Evolutionary conservation across 441 rosid genomes (phyloP).

Genomic region (Adansonia madagascariensis): DNA sequence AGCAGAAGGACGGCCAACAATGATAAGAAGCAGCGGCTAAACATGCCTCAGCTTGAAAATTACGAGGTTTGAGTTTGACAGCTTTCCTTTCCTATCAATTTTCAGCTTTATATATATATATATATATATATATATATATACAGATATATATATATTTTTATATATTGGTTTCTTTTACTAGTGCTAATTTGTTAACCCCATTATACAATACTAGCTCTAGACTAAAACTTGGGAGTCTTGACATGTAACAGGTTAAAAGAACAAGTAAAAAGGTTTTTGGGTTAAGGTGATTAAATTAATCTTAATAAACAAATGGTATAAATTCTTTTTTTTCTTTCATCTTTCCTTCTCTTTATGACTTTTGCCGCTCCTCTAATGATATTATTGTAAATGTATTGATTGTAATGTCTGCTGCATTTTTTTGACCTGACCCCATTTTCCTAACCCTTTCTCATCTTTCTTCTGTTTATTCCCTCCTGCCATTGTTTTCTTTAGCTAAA

Average conservation of each 20-base stretch:
- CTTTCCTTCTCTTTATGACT: conserved; percentile 33
- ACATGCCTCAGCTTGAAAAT: not conserved
- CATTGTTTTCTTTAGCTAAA: not conserved
- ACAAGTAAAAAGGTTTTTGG: not conserved
- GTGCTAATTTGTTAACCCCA: not conserved
- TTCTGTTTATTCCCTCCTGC: not conserved
- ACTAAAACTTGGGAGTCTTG: not conserved
- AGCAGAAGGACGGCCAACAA: too few relatives aligned
- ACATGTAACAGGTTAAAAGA: not conserved
- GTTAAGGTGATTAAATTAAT: not conserved
- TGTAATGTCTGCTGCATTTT: not conserved
- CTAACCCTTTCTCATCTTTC: not conserved
- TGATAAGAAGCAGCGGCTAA: too few relatives aligned
- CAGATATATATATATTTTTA: too few relatives aligned
- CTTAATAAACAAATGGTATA: conserved; percentile 15
- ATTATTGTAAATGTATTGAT: not conserved
- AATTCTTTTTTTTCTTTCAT: too few relatives aligned
- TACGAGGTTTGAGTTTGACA: conserved; percentile 18
- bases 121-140: too few relatives aligned
- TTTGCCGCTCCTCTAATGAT: conserved; percentile 29
- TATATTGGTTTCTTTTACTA: not conserved
- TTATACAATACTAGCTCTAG: not conserved
- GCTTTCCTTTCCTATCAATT: too few relatives aligned
- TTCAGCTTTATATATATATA: too few relatives aligned
- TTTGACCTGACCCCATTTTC: not conserved